These are phyloP conservation scores for Globisporangium solare DNA, from an alignment of 352 stramenopile species.

Conservation along the genomic window DNA sequence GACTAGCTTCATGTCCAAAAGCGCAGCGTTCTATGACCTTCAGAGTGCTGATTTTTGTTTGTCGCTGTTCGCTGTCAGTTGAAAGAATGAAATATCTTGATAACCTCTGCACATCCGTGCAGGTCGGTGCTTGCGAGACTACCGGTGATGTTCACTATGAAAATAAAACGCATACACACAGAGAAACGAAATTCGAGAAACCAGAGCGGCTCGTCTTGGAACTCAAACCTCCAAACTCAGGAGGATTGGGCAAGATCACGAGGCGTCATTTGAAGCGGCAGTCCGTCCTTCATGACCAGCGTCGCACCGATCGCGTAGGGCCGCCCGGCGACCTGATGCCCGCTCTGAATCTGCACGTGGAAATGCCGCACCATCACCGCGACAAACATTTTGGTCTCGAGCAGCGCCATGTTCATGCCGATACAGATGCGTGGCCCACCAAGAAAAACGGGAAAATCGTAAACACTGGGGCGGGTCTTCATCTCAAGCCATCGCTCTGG, in stretches of 20 bases:
- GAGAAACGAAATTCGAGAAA: too few relatives aligned
- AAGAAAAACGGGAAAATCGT: slow-evolving; percentile 74
- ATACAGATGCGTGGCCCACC: slow-evolving; percentile 62
- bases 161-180: too few relatives aligned
- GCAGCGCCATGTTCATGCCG: slow-evolving; percentile 63
- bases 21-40: too few relatives aligned
- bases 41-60: too few relatives aligned
- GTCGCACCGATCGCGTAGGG: slow-evolving; percentile 43
- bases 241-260: neutral
- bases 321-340: slow-evolving; percentile 26
- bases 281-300: slow-evolving; percentile 38
- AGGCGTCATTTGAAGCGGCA: slow-evolving; percentile 38
- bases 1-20: too few relatives aligned
- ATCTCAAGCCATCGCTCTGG: slow-evolving; percentile 67
- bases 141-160: too few relatives aligned
- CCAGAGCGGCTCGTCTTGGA: too few relatives aligned
- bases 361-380: slow-evolving; percentile 36
- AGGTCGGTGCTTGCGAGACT: too few relatives aligned
- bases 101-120: too few relatives aligned
- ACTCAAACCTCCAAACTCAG: too few relatives aligned
- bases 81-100: too few relatives aligned
- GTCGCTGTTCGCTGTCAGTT: too few relatives aligned
- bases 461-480: slow-evolving; percentile 44
- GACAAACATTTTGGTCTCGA: slow-evolving; percentile 61
- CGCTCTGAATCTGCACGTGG: slow-evolving; percentile 36